phyloP scores from a whole-genome alignment of 805 yeast species.

The Schwanniomyces yamadae region DNA sequence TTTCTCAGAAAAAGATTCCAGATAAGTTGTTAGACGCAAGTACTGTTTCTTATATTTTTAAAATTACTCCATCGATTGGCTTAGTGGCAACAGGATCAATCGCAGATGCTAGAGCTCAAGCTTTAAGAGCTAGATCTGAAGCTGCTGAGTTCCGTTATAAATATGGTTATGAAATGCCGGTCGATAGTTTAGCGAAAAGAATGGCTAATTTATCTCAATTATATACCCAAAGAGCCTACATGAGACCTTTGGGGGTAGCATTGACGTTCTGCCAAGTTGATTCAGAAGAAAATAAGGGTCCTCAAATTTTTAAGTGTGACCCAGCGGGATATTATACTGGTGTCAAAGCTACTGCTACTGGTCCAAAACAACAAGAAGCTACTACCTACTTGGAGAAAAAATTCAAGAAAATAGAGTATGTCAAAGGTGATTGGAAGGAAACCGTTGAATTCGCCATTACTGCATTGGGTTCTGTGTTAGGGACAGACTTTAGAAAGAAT shows the following conservation, averaged over 20 bases:
- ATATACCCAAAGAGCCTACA: constrained; percentile 96
- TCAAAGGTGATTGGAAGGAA: constrained; percentile 81
- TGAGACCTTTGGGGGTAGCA: constrained; percentile 97
- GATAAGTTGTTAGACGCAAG: constrained; percentile 87
- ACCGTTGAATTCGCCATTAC: constrained; percentile 89
- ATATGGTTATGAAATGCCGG: constrained; percentile 96
- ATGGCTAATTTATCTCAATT: constrained; percentile 95
- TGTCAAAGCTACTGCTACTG: constrained; percentile 89
- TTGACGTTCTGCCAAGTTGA: constrained; percentile 78
- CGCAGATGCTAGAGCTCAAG: constrained; percentile 92
- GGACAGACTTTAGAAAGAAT: constrained; percentile 90
- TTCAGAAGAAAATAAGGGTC: constrained; percentile 74
- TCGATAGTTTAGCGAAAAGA: constrained; percentile 86
- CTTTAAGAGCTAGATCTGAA: constrained; percentile 88
- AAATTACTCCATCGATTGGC: constrained; percentile 78
- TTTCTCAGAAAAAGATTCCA: constrained; percentile 94
- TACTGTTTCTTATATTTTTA: constrained; percentile 84
- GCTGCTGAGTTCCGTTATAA: constrained; percentile 93
- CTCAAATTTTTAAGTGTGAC: constrained; percentile 87
- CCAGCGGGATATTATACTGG: constrained; percentile 97
- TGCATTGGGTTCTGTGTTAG: constrained; percentile 80
- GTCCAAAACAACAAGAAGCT: constrained; percentile 97
- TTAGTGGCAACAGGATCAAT: constrained; percentile 92
- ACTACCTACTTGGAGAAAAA: constrained; percentile 86
- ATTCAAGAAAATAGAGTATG: constrained; percentile 66